Base-by-base conservation (phyloP, 139 green algal genomes). In the Pleodorina starrii region DNA sequence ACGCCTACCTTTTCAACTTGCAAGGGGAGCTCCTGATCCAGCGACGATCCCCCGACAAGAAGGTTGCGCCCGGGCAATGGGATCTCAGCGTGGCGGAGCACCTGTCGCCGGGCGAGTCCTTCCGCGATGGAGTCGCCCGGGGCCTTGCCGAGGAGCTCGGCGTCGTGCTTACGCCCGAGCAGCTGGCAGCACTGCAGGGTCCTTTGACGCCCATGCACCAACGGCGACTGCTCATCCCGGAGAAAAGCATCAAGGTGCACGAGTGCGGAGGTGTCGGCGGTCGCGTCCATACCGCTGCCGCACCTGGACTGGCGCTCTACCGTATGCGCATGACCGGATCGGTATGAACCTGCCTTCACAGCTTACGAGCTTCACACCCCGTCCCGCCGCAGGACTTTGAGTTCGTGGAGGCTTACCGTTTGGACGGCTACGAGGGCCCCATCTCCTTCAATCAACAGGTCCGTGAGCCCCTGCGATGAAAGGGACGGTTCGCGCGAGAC, bases 61-160 rank as follows among this genome's bases (percentile, higher is more conserved):
- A 95, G 48, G 96, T 97, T 12, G 93, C 92, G 1, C 93, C 95
- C 0, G 57, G 84, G 7, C 91, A 96, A 89, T 97, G 94, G 95
- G 95, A 97, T 85, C 73, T 97, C 12, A 94, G 89, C 46, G 87
- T 94, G 6, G 95, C 95, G 16, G 95, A 97, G 89, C 95, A 97
- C 86, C 80, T 97, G 21, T 80, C 91, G 43, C 90, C 92, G 66
- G 95, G 95, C 11, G 95, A 97, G 74, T 73, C n/a, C 17, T 97
- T 92, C 84, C 36, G 35, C 42, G 80, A 93, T 21, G 95, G 85
- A 27, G 95, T 90, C 27, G 69, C 85, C 10, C 86, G 95, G 21
- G 95, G 95, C 7, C 87, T 97, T 80, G 36, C 84, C 29, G 95
- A 97, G 75, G 95, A 97, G 92, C 90, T 97, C 25, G 94, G 95